Evolutionary conservation across 257 asterid species (phyloP), one percentile per base, ranked within the genome.

Genomic region (Cruciata laevipes): DNA sequence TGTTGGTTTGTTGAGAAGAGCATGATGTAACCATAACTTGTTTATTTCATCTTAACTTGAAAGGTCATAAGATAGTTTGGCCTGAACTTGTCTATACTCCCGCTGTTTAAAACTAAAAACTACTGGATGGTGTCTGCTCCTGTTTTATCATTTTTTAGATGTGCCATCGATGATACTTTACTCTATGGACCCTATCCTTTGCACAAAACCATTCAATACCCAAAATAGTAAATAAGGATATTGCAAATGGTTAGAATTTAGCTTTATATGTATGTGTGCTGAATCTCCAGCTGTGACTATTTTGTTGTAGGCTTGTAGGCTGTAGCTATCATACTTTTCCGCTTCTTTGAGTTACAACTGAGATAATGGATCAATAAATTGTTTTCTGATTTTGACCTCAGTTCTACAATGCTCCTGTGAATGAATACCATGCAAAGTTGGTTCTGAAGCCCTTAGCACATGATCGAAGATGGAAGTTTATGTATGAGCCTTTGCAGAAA

Each of bases 391-490:
- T 63, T 60, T 71, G 38, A 38, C 64, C 66, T 57, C 73, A 90
- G 99, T 79, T 93, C 78, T 93, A 79, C 76, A 93, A 93, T 71
- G 88, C 90, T 61, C 97, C 97, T 60, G 68, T 76, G 77, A 94
- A 90, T 9, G 96, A 93, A 74, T 93, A 83, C 79, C 95, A 86
- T 66, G 90, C 97, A 14, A 93, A 93, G 77, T 79, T 93, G 77
- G 99, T 93, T 70, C 68, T 93, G 80, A 93, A 90, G 74, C 99
- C 99, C 58, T 83, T 90, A 81, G 87, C 95, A 59, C 77, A 68
- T 59, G 94, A 88, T 67, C 89, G 95, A 75, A 81, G 73, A 75
- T 93, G 99, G 99, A 93, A 93, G 75, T 55, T 90, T 57, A 77
- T 88, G 38, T 93, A 81, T n/a, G 95, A 90, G 87, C 99, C 99